Evolutionary conservation across 208 protist species (phyloP), one percentile per base, ranked within the genome.

Genomic region (Angomonas deanei): DNA sequence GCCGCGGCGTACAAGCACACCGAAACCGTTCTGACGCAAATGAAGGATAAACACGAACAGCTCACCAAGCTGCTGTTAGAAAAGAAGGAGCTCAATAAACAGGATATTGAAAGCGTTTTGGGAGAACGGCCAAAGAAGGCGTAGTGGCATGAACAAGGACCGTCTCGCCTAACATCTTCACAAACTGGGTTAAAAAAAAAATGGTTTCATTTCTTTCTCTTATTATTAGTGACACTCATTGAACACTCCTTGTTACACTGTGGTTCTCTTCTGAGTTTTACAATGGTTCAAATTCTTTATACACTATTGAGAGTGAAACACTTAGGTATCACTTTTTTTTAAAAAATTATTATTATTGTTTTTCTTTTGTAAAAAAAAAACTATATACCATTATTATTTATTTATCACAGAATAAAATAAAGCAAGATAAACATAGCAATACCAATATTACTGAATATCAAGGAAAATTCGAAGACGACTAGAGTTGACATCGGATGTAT

Each of bases 51-150:
- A 58, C 86, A 93, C 66, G 65, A 84, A 33, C 72, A 80, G 56
- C 74, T 97, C 0, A 78, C 86, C 2, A 63, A 81, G 61, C 58
- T 91, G 21, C 74, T 97, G 5, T 73, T 97, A 2, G 75, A 88
- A 48, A 94, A 92, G 70, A 93, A 94, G 50, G 92, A 97, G 58
- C 66, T 97, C 8, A 81, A 84, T 63, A 74, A 79, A 47, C 74
- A 61, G 10, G 92, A 95, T 66, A 92, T 97, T 54, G 68, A 70
- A 33, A 54, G 59, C n/a, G 57, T 97, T 11, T 79, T 97, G 10
- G 92, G 92, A 6, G 55, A 69, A 21, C 82, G 88, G 1, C 83
- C 88, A 11, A 61, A 62, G 33, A 24, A 26, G 27, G 11, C 8
- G 36, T 42, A 42, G 15, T n/a, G 15, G 15, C 15, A 42, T 42